Evolutionary conservation across 1,139 yeast genomes (phyloP).

Genomic region (Geotrichum reessii): DNA sequence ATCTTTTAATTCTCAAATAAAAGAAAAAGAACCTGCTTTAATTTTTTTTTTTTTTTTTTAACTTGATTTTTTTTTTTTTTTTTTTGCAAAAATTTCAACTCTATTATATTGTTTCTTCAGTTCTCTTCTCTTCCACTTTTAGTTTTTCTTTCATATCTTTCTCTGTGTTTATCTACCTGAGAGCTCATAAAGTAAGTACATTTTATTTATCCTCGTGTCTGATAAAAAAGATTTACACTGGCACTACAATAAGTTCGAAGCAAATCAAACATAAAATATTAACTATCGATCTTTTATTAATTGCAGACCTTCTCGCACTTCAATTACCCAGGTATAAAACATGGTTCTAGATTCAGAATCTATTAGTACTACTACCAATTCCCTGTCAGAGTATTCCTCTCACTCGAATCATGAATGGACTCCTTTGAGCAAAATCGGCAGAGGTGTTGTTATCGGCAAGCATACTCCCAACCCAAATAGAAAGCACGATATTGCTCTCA

Average conservation of each 20-base stretch:
- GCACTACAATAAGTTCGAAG: background rate
- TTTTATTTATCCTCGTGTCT: background rate
- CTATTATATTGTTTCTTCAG: background rate
- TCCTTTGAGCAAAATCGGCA: slow-evolving; percentile 35
- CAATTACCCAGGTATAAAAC: background rate
- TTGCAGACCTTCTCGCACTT: background rate
- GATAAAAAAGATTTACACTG: background rate
- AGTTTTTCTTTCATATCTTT: background rate
- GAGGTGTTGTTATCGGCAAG: slow-evolving; percentile 30
- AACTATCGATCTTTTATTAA: background rate
- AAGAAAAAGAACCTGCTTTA: background rate
- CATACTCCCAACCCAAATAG: slow-evolving; percentile 23
- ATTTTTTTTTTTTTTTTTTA: background rate
- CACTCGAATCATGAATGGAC: slow-evolving; percentile 36
- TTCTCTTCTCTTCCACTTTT: background rate
- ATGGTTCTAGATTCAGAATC: slow-evolving; percentile 7
- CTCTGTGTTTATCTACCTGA: background rate
- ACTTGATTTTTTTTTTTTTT: background rate
- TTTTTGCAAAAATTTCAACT: background rate
- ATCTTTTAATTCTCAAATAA: background rate
- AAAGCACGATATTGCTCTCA: slow-evolving; percentile 35
- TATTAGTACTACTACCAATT: background rate
- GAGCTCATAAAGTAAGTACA: background rate
- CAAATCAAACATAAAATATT: background rate
- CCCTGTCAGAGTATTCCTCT: slow-evolving; percentile 3